Evolutionary conservation across 2,329 filamentous ascomycete species (phyloP).

Genomic region (Epichloe amarillans): DNA sequence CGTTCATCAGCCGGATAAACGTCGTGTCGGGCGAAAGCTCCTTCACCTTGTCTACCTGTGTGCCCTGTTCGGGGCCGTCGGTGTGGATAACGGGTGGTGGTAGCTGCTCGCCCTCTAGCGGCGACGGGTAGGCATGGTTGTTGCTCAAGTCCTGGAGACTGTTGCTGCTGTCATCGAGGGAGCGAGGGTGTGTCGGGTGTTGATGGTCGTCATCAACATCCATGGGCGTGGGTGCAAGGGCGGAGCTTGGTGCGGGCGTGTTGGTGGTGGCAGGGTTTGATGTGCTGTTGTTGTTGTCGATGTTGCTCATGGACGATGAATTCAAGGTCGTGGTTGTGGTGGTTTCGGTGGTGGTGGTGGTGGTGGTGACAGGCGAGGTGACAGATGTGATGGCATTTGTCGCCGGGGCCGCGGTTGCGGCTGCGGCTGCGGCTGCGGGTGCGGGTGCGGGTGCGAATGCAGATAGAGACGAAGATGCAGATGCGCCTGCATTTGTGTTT

Average conservation of each 20-base stretch:
- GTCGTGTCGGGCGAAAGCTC: conserved; percentile 47
- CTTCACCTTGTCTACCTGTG: conserved; percentile 50
- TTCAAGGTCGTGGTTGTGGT: background rate
- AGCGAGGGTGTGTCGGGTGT: conserved; percentile 16
- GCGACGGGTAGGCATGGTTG: conserved; percentile 53
- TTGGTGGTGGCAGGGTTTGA: background rate
- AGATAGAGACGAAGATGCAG: conserved; percentile 7
- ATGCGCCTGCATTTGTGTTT: conserved; percentile 18
- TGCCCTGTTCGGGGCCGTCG: conserved; percentile 49
- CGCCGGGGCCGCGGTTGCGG: conserved; percentile 17
- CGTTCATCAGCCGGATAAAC: conserved; percentile 43
- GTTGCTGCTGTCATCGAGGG: conserved; percentile 4
- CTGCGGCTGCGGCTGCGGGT: conserved; percentile 21
- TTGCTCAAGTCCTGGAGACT: conserved; percentile 19
- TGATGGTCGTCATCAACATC: conserved; percentile 35
- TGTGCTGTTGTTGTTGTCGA: conserved; percentile 20
- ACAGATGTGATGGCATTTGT: conserved; percentile 11
- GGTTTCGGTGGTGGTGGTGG: background rate
- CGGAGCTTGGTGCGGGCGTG: conserved; percentile 27
- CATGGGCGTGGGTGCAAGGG: conserved; percentile 35
- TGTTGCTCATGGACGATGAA: background rate
- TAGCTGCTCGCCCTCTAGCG: conserved; percentile 43
- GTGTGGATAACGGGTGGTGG: conserved; percentile 41
- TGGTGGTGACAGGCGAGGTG: background rate
- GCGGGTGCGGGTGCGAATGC: conserved; percentile 8